phyloP scores from a whole-genome alignment of 805 yeast species.

The Suhomyces tanzawaensis region DNA sequence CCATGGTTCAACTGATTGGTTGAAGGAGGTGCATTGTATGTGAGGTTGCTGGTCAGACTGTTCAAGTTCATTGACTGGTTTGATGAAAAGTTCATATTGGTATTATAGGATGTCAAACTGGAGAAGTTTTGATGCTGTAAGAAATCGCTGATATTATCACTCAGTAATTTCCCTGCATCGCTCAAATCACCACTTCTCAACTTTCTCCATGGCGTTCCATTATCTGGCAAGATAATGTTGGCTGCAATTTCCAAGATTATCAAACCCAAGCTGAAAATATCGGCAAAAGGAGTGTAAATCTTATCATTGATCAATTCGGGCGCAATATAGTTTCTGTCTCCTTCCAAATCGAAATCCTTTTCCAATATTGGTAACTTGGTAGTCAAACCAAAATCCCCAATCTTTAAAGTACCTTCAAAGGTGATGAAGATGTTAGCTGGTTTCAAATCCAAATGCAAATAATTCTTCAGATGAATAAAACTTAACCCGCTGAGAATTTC shows the following conservation, averaged over 20 bases:
- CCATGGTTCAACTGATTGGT: neutral
- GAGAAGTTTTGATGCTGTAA: constrained; percentile 37
- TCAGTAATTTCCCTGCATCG: constrained; percentile 84
- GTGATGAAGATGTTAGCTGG: constrained; percentile 95
- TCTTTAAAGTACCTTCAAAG: constrained; percentile 89
- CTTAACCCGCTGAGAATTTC: constrained; percentile 78
- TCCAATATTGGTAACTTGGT: constrained; percentile 69
- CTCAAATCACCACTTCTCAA: constrained; percentile 90
- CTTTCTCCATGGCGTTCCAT: constrained; percentile 96
- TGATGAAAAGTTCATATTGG: constrained; percentile 7
- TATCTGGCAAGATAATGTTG: constrained; percentile 89
- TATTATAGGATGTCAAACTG: constrained; percentile 26
- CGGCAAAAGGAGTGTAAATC: constrained; percentile 87
- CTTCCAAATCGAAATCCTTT: constrained; percentile 82
- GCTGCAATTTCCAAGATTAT: constrained; percentile 95
- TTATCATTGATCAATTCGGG: constrained; percentile 88
- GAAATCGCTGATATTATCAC: constrained; percentile 44
- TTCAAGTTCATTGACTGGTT: constrained; percentile 9
- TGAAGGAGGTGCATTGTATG: constrained; percentile 3
- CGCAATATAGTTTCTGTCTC: constrained; percentile 96
- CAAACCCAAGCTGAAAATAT: constrained; percentile 89
- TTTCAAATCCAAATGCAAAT: constrained; percentile 85
- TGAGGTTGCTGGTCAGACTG: constrained; percentile 5
- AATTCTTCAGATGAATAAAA: constrained; percentile 71
- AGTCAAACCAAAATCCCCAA: constrained; percentile 97